Evolutionary conservation across 371 early-diverging fungal genomes (phyloP), one percentile per base, ranked within the genome.

Genomic region (Mortierella sp.): DNA sequence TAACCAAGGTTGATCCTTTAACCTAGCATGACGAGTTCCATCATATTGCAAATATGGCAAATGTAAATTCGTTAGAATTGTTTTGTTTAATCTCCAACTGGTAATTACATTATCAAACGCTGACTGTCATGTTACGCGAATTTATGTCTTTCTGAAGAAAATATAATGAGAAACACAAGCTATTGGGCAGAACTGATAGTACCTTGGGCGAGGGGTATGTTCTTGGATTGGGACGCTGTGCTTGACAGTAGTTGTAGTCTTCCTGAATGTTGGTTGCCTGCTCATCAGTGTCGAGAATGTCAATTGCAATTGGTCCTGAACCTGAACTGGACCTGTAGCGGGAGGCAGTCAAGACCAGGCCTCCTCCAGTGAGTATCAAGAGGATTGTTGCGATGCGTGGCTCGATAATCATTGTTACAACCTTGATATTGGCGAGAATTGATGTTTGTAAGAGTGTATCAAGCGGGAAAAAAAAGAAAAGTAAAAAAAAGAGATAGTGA

Each of bases 181-280:
- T 63, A 8, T 3, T 12, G 4, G 10, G 31, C n/a, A 32, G 37
- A 59, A 10, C 23, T 26, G 34, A 19, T 1, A 34, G 1, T 66
- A 79, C 80, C 80, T 73, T 64, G 12, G 75, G 74, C 2, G 47
- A 32, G 17, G 79, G 68, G 69, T 84, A 84, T 57, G 68, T 67
- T 19, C 55, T 54, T n/a, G 58, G 15, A 4, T 65, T 51, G 0
- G 70, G 81, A 3, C 62, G 68, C n/a, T 28, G 67, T 15, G 85
- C 84, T 19, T 73, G 75, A 62, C 84, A 84, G 29, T 85, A 85
- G 66, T 82, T 63, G 69, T 84, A 84, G 1, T 29, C 58, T 42
- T 23, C 23, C 29, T 35, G 49, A 34, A 26, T 47, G 68, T 12
- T 26, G 53, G 53, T 31, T 40, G 53, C 51, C 45, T 29, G 54